Conservation (phyloP, 1,284 basidiomycete species). For the Flammula alnicola region DNA sequence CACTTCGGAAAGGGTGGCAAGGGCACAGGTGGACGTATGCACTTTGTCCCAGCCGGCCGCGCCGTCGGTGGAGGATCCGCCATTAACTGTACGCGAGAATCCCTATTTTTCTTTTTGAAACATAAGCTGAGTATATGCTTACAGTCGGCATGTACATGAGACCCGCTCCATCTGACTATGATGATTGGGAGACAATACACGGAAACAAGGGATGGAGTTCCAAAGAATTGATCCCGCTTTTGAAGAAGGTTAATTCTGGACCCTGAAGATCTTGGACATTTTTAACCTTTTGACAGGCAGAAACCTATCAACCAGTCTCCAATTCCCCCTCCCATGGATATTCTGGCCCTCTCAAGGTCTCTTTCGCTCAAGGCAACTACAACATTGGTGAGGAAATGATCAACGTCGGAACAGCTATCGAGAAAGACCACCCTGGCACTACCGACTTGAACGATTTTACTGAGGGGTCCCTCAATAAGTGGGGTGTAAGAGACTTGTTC, state of each 20-base stretch:
- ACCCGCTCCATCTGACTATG: slow-evolving; percentile 58
- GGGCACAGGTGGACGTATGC: slow-evolving; percentile 47
- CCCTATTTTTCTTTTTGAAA: background rate
- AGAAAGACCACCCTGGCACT: slow-evolving; percentile 43
- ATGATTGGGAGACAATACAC: slow-evolving; percentile 54
- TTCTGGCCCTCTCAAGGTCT: slow-evolving; percentile 57
- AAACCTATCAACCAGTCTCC: slow-evolving; percentile 49
- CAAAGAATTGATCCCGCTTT: slow-evolving; percentile 51
- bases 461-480: slow-evolving; percentile 5
- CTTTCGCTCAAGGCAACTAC: slow-evolving; percentile 40
- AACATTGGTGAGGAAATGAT: slow-evolving; percentile 51
- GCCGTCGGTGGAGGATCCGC: slow-evolving; percentile 63
- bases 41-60: slow-evolving; percentile 47
- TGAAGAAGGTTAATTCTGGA: slow-evolving; percentile 47
- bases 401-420: slow-evolving; percentile 47
- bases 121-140: background rate
- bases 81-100: slow-evolving; percentile 55
- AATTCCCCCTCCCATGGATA: slow-evolving; percentile 49
- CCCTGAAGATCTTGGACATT: background rate
- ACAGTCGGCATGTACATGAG: slow-evolving; percentile 59
- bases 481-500: slow-evolving; percentile 4
- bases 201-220: slow-evolving; percentile 61
- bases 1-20: slow-evolving; percentile 47
- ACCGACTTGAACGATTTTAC: slow-evolving; percentile 43
- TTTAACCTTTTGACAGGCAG: slow-evolving; percentile 40